These are phyloP conservation scores for Nepenthes alata DNA, from an alignment of 179 eudicot species.

Conservation along the genomic window DNA sequence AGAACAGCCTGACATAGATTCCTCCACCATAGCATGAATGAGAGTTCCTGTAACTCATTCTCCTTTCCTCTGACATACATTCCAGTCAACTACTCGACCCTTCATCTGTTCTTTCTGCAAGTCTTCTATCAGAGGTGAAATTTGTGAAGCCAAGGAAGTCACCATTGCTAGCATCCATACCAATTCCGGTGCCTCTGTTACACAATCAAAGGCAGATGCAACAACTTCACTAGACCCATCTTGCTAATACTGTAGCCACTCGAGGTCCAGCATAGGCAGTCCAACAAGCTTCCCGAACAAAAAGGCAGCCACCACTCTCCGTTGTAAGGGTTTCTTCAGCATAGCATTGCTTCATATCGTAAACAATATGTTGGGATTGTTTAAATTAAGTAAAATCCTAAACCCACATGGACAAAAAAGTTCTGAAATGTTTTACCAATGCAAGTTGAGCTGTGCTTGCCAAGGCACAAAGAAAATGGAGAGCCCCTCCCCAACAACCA, in stretches of 20 bases:
- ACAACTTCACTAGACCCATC: constrained; percentile 86
- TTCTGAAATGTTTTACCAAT: constrained; percentile 85
- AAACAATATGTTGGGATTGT: no score
- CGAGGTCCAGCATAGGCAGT: constrained; percentile 95
- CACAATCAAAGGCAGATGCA: no score
- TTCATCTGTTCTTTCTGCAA: constrained; percentile 73
- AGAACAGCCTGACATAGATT: constrained; percentile 78
- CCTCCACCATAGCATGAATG: constrained; percentile 55
- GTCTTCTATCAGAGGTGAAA: constrained; percentile 82
- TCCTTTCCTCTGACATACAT: constrained; percentile 78
- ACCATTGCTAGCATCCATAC: constrained; percentile 75
- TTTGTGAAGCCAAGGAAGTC: constrained; percentile 75
- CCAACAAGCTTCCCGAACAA: constrained; percentile 78
- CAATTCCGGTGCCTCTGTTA: no score
- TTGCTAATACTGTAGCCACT: constrained; percentile 74
- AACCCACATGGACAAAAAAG: constrained; percentile 16
- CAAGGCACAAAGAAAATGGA: constrained; percentile 86
- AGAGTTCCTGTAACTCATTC: constrained; percentile 83
- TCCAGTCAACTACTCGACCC: constrained; percentile 88
- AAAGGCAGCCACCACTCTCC: constrained; percentile 90
- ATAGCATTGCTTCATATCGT: no score
- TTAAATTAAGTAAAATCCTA: no score
- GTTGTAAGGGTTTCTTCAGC: constrained; percentile 37
- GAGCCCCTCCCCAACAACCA: constrained; percentile 77
- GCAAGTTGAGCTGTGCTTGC: constrained; percentile 96